Conservation (phyloP, 2,329 filamentous ascomycete genomes). For the Grosmannia penicillata region DNA sequence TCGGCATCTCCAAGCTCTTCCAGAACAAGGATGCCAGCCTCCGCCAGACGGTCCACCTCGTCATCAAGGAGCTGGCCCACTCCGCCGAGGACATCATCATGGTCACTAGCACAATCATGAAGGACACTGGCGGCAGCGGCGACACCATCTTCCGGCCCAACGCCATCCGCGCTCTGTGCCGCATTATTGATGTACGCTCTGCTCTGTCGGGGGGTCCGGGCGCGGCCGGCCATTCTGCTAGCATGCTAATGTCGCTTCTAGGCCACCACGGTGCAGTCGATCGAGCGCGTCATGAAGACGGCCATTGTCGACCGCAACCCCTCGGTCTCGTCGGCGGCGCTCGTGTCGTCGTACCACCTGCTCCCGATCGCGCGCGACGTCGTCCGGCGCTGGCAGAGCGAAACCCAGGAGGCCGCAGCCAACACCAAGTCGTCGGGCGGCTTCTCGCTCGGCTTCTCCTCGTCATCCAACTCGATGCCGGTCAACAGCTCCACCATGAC, state of each 20-base stretch:
- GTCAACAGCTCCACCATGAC: conserved; percentile 94
- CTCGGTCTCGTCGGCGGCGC: conserved; percentile 86
- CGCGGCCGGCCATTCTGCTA: background rate
- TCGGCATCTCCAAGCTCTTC: conserved; percentile 97
- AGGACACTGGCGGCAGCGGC: conserved; percentile 90
- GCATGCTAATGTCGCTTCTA: conserved; percentile 20
- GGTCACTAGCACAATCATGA: conserved; percentile 99
- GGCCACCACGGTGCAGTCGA: conserved; percentile 91
- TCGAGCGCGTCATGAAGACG: conserved; percentile 97
- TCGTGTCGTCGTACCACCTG: conserved; percentile 95
- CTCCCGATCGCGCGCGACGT: conserved; percentile 92
- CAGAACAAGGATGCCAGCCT: conserved; percentile 98
- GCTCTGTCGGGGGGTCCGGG: background rate
- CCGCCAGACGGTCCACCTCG: conserved; percentile 96
- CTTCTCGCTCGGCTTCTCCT: conserved; percentile 85
- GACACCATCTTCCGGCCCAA: conserved; percentile 91
- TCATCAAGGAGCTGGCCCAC: conserved; percentile 92
- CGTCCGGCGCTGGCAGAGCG: conserved; percentile 93
- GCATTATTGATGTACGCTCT: conserved; percentile 59
- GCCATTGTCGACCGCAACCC: conserved; percentile 98
- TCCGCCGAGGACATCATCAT: conserved; percentile 98
- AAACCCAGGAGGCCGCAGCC: conserved; percentile 91
- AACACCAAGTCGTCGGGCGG: conserved; percentile 77
- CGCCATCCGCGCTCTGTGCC: conserved; percentile 85
- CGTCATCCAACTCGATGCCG: conserved; percentile 45